Percentiles rank a stretch among this genome's conserved stretches.
Evolutionary conservation across 2,329 filamentous ascomycete species (phyloP).

Genomic region (Claviceps sp.): DNA sequence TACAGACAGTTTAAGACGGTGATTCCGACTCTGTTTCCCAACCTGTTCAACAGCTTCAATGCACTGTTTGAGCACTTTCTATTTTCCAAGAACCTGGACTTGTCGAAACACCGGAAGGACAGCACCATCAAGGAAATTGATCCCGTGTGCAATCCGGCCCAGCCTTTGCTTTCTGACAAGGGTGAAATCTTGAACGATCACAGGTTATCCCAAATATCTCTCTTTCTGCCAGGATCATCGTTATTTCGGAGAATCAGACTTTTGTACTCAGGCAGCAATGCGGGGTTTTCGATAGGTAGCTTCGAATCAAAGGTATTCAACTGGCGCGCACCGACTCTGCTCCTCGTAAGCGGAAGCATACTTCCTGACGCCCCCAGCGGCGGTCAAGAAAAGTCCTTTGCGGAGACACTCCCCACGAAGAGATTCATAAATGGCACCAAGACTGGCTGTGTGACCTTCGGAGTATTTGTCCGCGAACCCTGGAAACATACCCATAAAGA

Average conservation of each 20-base stretch:
- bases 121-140: slow-evolving; percentile 1
- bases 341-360: slow-evolving; percentile 54
- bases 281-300: slow-evolving; percentile 65
- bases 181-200: slow-evolving; percentile 54
- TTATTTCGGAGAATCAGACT: slow-evolving; percentile 53
- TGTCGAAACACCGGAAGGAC: slow-evolving; percentile 36
- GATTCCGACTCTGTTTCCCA: slow-evolving; percentile 46
- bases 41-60: slow-evolving; percentile 53
- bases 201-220: slow-evolving; percentile 54
- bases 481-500: slow-evolving; percentile 57
- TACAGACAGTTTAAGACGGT: slow-evolving; percentile 47
- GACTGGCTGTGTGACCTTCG: slow-evolving; percentile 46
- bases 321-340: slow-evolving; percentile 60
- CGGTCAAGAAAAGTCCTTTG: slow-evolving; percentile 42
- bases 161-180: slow-evolving; percentile 35
- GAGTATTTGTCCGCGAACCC: slow-evolving; percentile 50
- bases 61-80: slow-evolving; percentile 63
- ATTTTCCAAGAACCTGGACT: slow-evolving; percentile 58
- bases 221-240: slow-evolving; percentile 52
- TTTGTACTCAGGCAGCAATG: slow-evolving; percentile 56
- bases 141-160: slow-evolving; percentile 15
- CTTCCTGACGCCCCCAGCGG: slow-evolving; percentile 34
- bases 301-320: slow-evolving; percentile 66
- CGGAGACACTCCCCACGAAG: slow-evolving; percentile 48
- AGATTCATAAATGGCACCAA: slow-evolving; percentile 41